A percentile compares a stretch with the other conserved stretches of the same genome.
Evolutionary conservation across 2,329 filamentous ascomycete species (phyloP).

Genomic region (Fusarium sp.): DNA sequence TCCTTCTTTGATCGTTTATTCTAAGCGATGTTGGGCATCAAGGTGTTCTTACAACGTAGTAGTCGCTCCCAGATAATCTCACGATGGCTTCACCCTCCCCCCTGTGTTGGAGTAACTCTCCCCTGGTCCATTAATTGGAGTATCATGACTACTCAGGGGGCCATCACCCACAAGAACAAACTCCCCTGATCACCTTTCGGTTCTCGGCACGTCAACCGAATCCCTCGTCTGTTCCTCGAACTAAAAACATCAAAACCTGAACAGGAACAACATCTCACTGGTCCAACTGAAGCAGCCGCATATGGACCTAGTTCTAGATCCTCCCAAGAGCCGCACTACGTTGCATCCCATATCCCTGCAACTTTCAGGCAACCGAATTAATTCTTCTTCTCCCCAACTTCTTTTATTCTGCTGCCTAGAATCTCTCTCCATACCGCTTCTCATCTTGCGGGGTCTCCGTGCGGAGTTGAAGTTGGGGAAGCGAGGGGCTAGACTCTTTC

Average conservation of each 20-base stretch:
- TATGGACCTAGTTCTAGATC: background rate
- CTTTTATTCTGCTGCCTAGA: slow-evolving; percentile 32
- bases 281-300: background rate
- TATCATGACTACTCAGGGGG: background rate
- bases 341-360: slow-evolving; percentile 9
- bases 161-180: background rate
- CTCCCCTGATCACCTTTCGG: background rate
- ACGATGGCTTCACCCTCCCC: background rate
- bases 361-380: slow-evolving; percentile 27
- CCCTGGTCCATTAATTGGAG: background rate
- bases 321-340: slow-evolving; percentile 23
- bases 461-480: slow-evolving; percentile 12
- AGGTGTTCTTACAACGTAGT: background rate
- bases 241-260: background rate
- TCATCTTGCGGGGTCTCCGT: slow-evolving; percentile 7
- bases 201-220: background rate
- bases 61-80: background rate
- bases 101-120: background rate
- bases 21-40: background rate
- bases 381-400: background rate
- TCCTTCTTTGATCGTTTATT: background rate
- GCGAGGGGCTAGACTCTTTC: background rate
- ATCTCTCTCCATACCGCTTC: background rate
- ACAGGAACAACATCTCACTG: background rate
- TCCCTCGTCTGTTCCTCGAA: background rate